Conservation (phyloP, 2,329 filamentous ascomycete genomes). For the Paecilomyces fulvus region DNA sequence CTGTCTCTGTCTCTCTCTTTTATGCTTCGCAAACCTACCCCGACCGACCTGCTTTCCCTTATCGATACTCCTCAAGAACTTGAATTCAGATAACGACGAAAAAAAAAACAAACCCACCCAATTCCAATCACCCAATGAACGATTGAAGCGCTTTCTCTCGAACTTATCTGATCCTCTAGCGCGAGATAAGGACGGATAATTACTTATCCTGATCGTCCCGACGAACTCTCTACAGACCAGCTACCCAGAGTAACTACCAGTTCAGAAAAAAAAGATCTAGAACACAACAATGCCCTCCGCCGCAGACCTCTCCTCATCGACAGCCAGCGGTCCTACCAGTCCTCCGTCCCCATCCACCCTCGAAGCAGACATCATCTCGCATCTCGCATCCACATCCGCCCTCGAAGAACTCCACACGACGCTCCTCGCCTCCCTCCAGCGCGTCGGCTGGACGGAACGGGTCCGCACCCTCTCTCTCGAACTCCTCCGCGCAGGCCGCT, state of each 20-base stretch:
- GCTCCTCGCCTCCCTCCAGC: constrained; percentile 47
- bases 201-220: too few relatives aligned
- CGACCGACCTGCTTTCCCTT: not conserved
- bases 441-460: constrained; percentile 51
- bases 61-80: not conserved
- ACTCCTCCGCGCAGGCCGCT: constrained; percentile 50
- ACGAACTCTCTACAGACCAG: too few relatives aligned
- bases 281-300: not conserved
- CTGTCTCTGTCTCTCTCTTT: constrained; percentile 12
- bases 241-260: too few relatives aligned
- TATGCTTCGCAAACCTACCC: not conserved
- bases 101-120: not conserved
- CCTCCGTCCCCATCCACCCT: constrained; percentile 24
- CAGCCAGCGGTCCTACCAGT: not conserved
- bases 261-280: not conserved
- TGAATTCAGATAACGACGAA: too few relatives aligned
- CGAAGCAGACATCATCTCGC: constrained; percentile 32
- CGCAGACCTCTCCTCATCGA: not conserved
- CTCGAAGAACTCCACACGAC: constrained; percentile 49
- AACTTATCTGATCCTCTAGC: too few relatives aligned
- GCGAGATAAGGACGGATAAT: too few relatives aligned
- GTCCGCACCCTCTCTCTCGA: constrained; percentile 47
- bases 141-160: not conserved
- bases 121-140: not conserved
- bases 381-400: constrained; percentile 40